Conservation (phyloP, 371 early-diverging fungal genomes). For the Amoeboradix gromovi region DNA sequence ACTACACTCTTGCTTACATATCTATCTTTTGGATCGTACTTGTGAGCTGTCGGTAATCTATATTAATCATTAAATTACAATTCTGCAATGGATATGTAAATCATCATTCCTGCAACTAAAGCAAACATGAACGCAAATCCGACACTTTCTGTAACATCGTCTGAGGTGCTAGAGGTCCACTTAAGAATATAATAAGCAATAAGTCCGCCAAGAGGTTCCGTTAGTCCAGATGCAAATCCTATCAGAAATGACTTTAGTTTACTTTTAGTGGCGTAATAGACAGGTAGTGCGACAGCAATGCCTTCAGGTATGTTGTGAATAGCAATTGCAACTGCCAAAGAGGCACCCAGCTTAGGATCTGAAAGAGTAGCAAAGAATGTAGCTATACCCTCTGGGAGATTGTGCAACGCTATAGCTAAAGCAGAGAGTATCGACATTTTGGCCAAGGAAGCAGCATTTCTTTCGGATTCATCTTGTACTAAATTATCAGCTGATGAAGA, state of each 20-base stretch:
- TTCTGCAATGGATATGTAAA: slow-evolving; percentile 20
- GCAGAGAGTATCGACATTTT: slow-evolving; percentile 16
- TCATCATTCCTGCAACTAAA: slow-evolving; percentile 21
- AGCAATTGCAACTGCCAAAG: slow-evolving; percentile 36
- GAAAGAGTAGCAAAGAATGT: slow-evolving; percentile 35
- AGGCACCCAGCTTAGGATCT: slow-evolving; percentile 27
- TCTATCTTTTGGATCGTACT: neutral
- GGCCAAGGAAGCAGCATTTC: neutral
- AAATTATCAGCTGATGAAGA: neutral
- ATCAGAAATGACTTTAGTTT: slow-evolving; percentile 25
- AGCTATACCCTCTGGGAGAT: slow-evolving; percentile 43
- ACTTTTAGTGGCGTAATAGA: slow-evolving; percentile 30
- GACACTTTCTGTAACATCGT: neutral
- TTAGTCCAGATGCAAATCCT: slow-evolving; percentile 11
- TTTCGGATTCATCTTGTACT: neutral
- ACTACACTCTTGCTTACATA: neutral
- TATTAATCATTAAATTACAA: slow-evolving; percentile 4
- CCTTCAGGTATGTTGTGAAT: slow-evolving; percentile 57
- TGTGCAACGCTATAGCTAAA: slow-evolving; percentile 41
- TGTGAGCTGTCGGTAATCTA: neutral
- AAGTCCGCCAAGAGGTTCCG: slow-evolving; percentile 20
- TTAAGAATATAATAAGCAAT: slow-evolving; percentile 14
- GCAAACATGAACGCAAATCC: slow-evolving; percentile 10
- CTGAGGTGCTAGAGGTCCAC: slow-evolving; percentile 8
- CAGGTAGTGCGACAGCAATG: slow-evolving; percentile 36